Evolutionary conservation across 2,329 filamentous ascomycete genomes (phyloP), one percentile per base, ranked within the genome.

Genomic region (Dryadomyces quercivorus): DNA sequence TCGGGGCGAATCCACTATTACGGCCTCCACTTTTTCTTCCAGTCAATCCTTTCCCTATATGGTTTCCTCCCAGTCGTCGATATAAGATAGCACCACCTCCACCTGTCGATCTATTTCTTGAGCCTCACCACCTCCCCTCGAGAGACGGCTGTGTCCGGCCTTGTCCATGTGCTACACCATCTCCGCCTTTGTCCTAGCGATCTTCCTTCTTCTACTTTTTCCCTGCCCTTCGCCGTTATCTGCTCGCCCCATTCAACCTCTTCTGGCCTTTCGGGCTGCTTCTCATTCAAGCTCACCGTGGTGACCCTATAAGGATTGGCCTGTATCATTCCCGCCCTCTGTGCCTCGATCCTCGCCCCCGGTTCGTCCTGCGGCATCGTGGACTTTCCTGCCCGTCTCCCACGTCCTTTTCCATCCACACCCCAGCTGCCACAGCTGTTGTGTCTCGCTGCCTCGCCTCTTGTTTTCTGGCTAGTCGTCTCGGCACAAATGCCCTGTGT

Each of bases 401-500:
- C 13, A 8, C 26, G 8, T 31, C 26, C 4, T 31, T 8, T 31
- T 8, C 26, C 26, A 34, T 16, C 26, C 21, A 51, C 15, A 51
- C 15, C 20, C 40, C 49, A 31, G 38, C 50, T 44, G 38, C 50
- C 50, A 44, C 38, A 51, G 50, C 36, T 36, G 42, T 42, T 26
- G 50, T 36, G 22, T 31, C 50, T 52, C 54, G 54, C 50, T 36
- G 22, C n/a, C 50, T 52, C 54, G 54, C 50, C 53, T 55, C 53
- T 18, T 38, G 36, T 44, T 52, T 57, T 52, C 52, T 55, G 52
- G 51, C 50, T 53, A 40, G 26, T 51, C 40, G 47, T 52, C 49
- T 47, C 50, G 21, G 48, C 47, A 51, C 52, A 44, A 50, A 55
- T 54, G 52, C 52, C 54, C 51, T 51, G 55, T 56, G 52, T 56